A percentile compares a stretch with the other conserved stretches of the same genome.
phyloP scores from a whole-genome alignment of 148 eudicot species.

The Drosera capensis region DNA sequence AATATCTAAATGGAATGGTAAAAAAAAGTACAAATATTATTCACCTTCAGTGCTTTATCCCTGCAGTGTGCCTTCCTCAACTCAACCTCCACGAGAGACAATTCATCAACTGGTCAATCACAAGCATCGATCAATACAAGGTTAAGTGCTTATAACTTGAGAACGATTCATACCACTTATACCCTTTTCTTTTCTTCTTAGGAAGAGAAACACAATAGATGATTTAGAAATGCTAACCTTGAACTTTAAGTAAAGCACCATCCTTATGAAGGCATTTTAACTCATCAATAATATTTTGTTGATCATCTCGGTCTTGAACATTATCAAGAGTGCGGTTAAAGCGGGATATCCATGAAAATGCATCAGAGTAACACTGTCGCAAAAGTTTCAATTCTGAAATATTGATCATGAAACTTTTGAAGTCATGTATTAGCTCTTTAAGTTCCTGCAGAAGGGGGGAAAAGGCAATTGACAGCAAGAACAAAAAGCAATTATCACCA shows the following conservation, averaged over 20 bases:
- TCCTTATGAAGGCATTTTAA: slow-evolving; percentile 49
- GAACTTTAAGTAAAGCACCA: slow-evolving; percentile 47
- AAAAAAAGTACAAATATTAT: neutral
- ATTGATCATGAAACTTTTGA: slow-evolving; percentile 32
- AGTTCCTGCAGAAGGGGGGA: slow-evolving; percentile 40
- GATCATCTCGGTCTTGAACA: slow-evolving; percentile 47
- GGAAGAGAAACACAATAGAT: too few relatives aligned
- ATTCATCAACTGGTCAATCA: slow-evolving; percentile 42
- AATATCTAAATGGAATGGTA: neutral
- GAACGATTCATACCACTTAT: too few relatives aligned
- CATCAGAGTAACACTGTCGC: slow-evolving; percentile 49
- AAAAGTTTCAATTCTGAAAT: slow-evolving; percentile 63
- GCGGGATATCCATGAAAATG: slow-evolving; percentile 69
- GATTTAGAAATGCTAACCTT: slow-evolving; percentile 31
- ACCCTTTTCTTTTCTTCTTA: too few relatives aligned
- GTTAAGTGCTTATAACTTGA: too few relatives aligned
- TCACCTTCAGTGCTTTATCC: slow-evolving; percentile 68
- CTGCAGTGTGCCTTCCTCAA: slow-evolving; percentile 74
- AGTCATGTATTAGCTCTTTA: slow-evolving; percentile 45
- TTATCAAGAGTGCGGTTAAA: slow-evolving; percentile 27
- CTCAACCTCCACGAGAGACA: slow-evolving; percentile 53
- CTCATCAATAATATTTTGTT: slow-evolving; percentile 53
- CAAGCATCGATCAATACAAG: too few relatives aligned
- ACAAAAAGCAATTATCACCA: neutral
- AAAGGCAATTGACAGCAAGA: too few relatives aligned